Conservation (phyloP, 345 rosid genomes). For the Melaleuca alternifolia region DNA sequence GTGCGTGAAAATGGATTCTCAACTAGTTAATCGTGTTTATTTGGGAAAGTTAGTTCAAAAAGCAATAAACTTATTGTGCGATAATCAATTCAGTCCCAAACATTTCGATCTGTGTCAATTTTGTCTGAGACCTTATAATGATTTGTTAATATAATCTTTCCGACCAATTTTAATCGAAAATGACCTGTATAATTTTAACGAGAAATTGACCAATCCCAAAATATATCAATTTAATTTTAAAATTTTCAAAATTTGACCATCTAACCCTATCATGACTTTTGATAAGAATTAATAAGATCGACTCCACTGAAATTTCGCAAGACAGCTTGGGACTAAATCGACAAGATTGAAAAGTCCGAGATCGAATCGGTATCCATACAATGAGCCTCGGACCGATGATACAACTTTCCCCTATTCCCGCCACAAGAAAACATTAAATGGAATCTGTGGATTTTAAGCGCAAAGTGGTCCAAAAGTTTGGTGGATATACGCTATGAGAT, state of each 20-base stretch:
- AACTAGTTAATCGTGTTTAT: not conserved
- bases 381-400: not conserved
- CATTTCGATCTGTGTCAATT: accelerated
- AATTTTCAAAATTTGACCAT: not conserved
- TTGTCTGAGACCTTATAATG: too few species aligned
- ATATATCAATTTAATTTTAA: accelerated
- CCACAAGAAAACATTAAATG: not conserved
- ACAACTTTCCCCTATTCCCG: not conserved
- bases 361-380: accelerated
- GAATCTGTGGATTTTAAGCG: not conserved
- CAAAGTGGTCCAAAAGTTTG: not conserved
- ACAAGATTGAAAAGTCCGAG: too few species aligned
- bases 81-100: accelerated
- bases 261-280: accelerated
- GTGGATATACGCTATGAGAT: not conserved
- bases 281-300: not conserved
- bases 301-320: not conserved
- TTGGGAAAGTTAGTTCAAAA: not conserved
- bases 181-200: accelerated
- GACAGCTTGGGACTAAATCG: not conserved
- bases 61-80: not conserved
- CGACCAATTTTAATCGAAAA: too few species aligned
- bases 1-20: not conserved
- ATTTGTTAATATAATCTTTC: too few species aligned
- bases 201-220: too few species aligned